Evolutionary conservation across 2,329 filamentous ascomycete genomes (phyloP).

Genomic region (Tolypocladium album): DNA sequence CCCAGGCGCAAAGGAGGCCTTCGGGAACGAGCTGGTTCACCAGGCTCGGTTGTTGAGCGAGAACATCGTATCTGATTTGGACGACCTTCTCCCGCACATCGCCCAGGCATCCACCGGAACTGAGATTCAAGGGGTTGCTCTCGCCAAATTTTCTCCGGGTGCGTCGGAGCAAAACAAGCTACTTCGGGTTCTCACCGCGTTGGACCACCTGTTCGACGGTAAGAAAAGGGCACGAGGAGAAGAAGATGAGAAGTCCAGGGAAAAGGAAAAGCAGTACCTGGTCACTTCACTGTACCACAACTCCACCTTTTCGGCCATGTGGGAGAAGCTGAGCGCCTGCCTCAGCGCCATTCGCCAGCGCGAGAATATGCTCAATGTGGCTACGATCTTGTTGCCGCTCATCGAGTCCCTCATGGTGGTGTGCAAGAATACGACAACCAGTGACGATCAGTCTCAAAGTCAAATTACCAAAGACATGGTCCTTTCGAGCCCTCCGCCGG

Average conservation of each 20-base stretch:
- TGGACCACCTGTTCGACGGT: slow-evolving; percentile 90
- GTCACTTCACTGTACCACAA: slow-evolving; percentile 85
- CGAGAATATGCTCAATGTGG: slow-evolving; percentile 93
- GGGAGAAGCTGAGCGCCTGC: slow-evolving; percentile 85
- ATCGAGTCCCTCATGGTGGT: slow-evolving; percentile 98
- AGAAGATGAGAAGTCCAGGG: slow-evolving; percentile 40
- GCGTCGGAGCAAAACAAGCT: slow-evolving; percentile 96
- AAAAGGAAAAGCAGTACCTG: slow-evolving; percentile 67
- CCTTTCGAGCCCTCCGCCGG: slow-evolving; percentile 63
- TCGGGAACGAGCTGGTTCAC: slow-evolving; percentile 83
- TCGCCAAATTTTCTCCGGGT: slow-evolving; percentile 91
- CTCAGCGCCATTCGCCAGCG: slow-evolving; percentile 79
- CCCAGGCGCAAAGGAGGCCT: slow-evolving; percentile 77
- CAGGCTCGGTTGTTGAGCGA: slow-evolving; percentile 80
- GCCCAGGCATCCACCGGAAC: slow-evolving; percentile 78
- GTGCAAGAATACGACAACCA: slow-evolving; percentile 89
- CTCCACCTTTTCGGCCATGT: slow-evolving; percentile 78
- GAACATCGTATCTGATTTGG: slow-evolving; percentile 74
- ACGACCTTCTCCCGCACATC: slow-evolving; percentile 78
- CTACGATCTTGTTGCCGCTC: slow-evolving; percentile 84
- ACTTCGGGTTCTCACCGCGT: slow-evolving; percentile 78
- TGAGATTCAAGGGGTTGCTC: slow-evolving; percentile 87
- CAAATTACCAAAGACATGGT: slow-evolving; percentile 54
- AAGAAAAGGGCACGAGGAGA: slow-evolving; percentile 50
- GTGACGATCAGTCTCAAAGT: slow-evolving; percentile 47